Evolutionary conservation across 768 basidiomycete species (phyloP), one percentile per base, ranked within the genome.

Genomic region (Auricularia heimuer): DNA sequence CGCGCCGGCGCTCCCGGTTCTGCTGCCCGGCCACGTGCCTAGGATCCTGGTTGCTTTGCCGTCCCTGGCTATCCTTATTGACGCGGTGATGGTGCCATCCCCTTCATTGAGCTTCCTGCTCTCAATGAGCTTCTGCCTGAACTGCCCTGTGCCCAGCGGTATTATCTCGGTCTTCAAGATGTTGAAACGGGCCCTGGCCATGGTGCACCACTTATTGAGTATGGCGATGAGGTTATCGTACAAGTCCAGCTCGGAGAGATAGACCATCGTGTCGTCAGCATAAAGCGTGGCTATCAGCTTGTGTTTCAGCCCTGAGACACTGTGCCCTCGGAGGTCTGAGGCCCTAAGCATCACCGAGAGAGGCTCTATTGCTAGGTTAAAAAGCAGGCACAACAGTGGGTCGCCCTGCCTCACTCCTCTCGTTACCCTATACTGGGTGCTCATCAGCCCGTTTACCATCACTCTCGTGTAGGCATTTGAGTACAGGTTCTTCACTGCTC

Each of bases 181-280:
- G 62, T 81, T 82, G 67, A 81, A 82, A 39, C 75, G 76, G 0
- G 79, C 80, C 0, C 73, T 68, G 6, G 77, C 76, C 3, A 74
- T 77, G 0, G 14, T 24, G 65, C 78, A 82, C 81, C 81, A 83
- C 0, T 45, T 51, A 0, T 72, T 29, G 0, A 81, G 76, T 1
- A 81, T 71, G 0, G 36, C 1, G 2, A 68, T 37, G 0, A 82
- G 72, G 0, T 64, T 65, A 0, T 62, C 54, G 14, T 73, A 73
- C 4, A 67, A 58, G 62, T 81, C 78, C 0, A 64, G 8, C 51
- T 72, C 68, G 2, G 68, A 68, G 0, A 81, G 74, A 66, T 71
- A 78, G 0, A 74, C 73, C 1, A 74, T 75, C 8, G 78, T 80
- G 66, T 81, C 78, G 65, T 81, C 77, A 0, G 79, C 77, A 65